Conservation (phyloP, 176 grass and related monocot species). For the Hyparrhenia diplandra region DNA sequence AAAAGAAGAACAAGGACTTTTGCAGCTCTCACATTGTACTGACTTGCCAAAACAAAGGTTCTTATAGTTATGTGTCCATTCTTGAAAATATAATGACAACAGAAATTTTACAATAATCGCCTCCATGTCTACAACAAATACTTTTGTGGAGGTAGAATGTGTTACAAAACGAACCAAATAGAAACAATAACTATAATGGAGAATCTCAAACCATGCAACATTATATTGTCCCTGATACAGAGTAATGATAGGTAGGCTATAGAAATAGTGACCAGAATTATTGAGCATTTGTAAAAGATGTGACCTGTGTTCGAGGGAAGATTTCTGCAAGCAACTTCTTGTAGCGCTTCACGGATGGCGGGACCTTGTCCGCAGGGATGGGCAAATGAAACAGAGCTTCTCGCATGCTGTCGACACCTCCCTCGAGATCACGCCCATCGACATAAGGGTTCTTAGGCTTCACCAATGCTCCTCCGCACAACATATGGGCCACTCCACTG, state of each 20-base stretch:
- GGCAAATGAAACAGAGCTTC: slow-evolving; percentile 81
- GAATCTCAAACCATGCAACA: background rate
- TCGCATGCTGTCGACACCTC: slow-evolving; percentile 59
- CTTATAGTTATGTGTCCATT: background rate
- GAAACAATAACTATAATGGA: background rate
- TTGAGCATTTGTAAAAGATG: background rate
- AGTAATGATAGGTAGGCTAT: background rate
- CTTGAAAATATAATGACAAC: background rate
- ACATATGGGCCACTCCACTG: background rate
- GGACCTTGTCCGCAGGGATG: slow-evolving; percentile 66
- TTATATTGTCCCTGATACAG: background rate
- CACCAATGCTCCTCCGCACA: slow-evolving; percentile 7
- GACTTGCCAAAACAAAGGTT: background rate
- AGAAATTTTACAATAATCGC: background rate
- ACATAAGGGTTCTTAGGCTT: slow-evolving; percentile 26
- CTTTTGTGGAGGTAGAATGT: background rate
- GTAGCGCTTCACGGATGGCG: slow-evolving; percentile 88
- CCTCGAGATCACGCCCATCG: slow-evolving; percentile 64
- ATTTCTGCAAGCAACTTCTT: slow-evolving; percentile 84
- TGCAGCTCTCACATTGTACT: background rate
- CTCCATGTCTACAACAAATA: background rate
- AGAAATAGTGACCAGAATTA: background rate
- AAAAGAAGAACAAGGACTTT: background rate
- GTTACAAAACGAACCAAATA: background rate
- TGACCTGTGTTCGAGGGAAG: slow-evolving; percentile 70